Percentiles rank a stretch among this genome's conserved stretches.
These are phyloP conservation scores for Fusarium siculi DNA, from an alignment of 2,329 filamentous ascomycete species.

Conservation along the genomic window DNA sequence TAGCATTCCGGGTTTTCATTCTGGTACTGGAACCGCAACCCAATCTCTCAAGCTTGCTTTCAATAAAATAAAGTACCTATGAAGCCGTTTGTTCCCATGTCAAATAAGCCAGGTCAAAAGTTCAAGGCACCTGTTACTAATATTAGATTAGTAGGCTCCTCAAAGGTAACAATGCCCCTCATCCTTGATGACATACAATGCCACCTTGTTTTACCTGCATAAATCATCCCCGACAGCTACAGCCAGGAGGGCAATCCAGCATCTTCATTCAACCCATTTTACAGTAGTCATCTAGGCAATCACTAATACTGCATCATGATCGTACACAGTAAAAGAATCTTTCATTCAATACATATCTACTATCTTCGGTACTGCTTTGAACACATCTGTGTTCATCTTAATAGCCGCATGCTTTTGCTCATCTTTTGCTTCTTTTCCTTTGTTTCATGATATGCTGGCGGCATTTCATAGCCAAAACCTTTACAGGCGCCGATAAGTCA, in stretches of 20 bases:
- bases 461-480: slow-evolving; percentile 16
- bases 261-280: background rate
- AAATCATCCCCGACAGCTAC: background rate
- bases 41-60: background rate
- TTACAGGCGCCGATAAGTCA: slow-evolving; percentile 17
- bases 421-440: slow-evolving; percentile 26
- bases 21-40: background rate
- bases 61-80: background rate
- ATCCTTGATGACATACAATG: background rate
- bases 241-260: slow-evolving; percentile 1
- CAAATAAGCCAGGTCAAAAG: background rate
- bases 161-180: slow-evolving; percentile 19
- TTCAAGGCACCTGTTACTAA: slow-evolving; percentile 8
- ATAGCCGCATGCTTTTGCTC: slow-evolving; percentile 20
- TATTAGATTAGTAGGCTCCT: slow-evolving; percentile 1
- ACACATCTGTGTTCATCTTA: slow-evolving; percentile 5
- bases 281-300: background rate
- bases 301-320: background rate
- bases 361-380: slow-evolving; percentile 14
- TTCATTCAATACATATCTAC: slow-evolving; percentile 33
- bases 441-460: slow-evolving; percentile 16
- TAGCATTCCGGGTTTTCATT: no score
- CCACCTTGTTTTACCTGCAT: background rate
- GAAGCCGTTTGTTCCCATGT: background rate
- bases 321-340: slow-evolving; percentile 18